Evolutionary conservation across 1,284 basidiomycete species (phyloP).

Genomic region (Leccinum fallax): DNA sequence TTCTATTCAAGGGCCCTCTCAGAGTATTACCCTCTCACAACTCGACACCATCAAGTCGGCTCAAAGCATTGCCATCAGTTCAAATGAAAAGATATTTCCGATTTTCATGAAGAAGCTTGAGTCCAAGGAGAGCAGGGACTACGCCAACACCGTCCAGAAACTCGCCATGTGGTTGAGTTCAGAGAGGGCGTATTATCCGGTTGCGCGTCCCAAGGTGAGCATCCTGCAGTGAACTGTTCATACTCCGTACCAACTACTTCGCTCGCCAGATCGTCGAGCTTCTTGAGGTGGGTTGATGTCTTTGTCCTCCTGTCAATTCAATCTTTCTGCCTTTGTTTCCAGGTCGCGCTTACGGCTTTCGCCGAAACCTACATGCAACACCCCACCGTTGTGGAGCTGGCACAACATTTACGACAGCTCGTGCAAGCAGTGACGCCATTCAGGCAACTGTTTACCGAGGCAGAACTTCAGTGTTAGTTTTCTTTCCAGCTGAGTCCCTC

Average conservation of each 20-base stretch:
- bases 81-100: slow-evolving; percentile 36
- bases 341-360: slow-evolving; percentile 29
- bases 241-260: neutral
- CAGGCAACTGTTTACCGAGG: slow-evolving; percentile 22
- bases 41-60: slow-evolving; percentile 21
- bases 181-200: slow-evolving; percentile 36
- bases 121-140: slow-evolving; percentile 28
- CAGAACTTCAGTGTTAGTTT: slow-evolving; percentile 27
- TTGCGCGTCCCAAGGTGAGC: slow-evolving; percentile 31
- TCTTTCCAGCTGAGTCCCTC: neutral
- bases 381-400: slow-evolving; percentile 4
- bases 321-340: neutral
- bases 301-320: neutral
- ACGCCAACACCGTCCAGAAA: slow-evolving; percentile 20
- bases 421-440: slow-evolving; percentile 25
- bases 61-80: slow-evolving; percentile 20
- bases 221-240: neutral
- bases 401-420: slow-evolving; percentile 20
- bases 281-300: slow-evolving; percentile 25
- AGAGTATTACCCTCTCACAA: neutral
- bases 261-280: slow-evolving; percentile 31
- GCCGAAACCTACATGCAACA: slow-evolving; percentile 11
- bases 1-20: slow-evolving; percentile 6
- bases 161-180: slow-evolving; percentile 28
- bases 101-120: slow-evolving; percentile 31